A percentile compares a stretch with the other conserved stretches of the same genome.
phyloP scores from a whole-genome alignment of 352 stramenopile genomes.

The Phytopythium cucurbitacearum region DNA sequence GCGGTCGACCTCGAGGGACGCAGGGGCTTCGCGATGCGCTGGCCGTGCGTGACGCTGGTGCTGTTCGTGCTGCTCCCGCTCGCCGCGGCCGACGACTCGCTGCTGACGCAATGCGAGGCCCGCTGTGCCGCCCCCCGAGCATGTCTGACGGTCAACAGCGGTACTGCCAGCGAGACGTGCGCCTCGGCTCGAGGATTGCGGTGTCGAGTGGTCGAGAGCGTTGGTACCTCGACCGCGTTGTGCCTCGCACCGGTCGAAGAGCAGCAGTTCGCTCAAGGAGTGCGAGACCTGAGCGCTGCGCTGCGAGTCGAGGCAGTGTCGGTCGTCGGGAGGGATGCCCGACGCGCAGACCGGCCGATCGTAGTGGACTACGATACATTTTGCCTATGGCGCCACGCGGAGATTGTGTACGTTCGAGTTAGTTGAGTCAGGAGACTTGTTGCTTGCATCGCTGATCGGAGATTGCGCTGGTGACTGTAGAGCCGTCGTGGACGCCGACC shows the following conservation, averaged over 20 bases:
- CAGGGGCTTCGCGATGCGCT: background rate
- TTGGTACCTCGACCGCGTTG: background rate
- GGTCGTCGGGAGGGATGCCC: background rate
- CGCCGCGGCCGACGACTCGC: background rate
- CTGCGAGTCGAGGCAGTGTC: background rate
- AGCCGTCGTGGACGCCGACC: too few relatives aligned
- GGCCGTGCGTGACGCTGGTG: background rate
- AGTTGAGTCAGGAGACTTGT: background rate
- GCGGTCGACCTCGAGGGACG: too few relatives aligned
- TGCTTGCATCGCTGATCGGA: too few relatives aligned
- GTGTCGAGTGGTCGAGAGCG: too few relatives aligned
- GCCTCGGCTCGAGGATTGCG: too few relatives aligned
- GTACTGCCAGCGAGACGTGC: too few relatives aligned
- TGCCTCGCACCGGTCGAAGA: background rate
- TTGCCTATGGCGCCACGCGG: background rate
- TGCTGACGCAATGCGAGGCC: constrained; percentile 1
- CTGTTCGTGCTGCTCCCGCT: background rate
- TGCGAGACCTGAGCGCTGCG: background rate
- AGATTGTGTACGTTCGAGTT: constrained; percentile 10
- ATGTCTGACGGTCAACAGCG: background rate
- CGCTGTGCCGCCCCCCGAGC: background rate
- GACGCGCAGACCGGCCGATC: too few relatives aligned
- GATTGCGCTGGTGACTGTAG: too few relatives aligned
- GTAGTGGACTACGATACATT: background rate
- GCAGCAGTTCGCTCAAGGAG: background rate